These are phyloP conservation scores for Hemileccinum impolitum DNA, from an alignment of 768 basidiomycete genomes.

Conservation along the genomic window DNA sequence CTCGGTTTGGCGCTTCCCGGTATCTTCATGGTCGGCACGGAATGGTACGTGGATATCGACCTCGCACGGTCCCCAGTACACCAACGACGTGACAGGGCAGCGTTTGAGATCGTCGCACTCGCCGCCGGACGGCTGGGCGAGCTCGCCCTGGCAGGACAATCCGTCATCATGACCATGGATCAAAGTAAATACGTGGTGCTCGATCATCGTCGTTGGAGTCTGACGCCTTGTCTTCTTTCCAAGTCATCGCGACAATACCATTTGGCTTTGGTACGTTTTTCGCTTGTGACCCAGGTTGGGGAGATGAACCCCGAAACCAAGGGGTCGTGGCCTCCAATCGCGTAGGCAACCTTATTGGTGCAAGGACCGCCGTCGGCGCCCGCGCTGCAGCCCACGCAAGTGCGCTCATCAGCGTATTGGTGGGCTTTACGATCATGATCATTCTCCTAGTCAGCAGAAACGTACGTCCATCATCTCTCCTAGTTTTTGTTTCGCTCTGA, in stretches of 20 bases:
- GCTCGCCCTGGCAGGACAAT: conserved; percentile 70
- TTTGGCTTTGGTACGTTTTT: conserved; percentile 56
- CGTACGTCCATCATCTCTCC: conserved; percentile 33
- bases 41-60: conserved; percentile 50
- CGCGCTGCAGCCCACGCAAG: conserved; percentile 59
- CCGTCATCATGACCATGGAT: conserved; percentile 78
- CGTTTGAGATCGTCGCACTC: conserved; percentile 79
- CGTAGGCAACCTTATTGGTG: conserved; percentile 71
- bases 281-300: neutral
- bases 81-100: conserved; percentile 49
- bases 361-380: conserved; percentile 48
- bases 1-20: conserved; percentile 71
- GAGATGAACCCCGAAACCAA: conserved; percentile 11
- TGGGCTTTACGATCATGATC: conserved; percentile 58
- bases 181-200: conserved; percentile 45
- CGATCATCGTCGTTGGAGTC: neutral
- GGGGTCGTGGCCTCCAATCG: conserved; percentile 70
- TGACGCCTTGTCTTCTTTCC: conserved; percentile 16
- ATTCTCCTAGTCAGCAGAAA: conserved; percentile 54
- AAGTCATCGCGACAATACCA: conserved; percentile 68
- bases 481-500: neutral
- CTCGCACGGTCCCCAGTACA: neutral
- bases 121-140: conserved; percentile 69
- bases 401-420: conserved; percentile 58
- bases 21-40: conserved; percentile 75